A percentile compares a stretch with the other conserved stretches of the same genome.
Evolutionary conservation across 2,329 filamentous ascomycete species (phyloP).

Genomic region (Fusarium musae): DNA sequence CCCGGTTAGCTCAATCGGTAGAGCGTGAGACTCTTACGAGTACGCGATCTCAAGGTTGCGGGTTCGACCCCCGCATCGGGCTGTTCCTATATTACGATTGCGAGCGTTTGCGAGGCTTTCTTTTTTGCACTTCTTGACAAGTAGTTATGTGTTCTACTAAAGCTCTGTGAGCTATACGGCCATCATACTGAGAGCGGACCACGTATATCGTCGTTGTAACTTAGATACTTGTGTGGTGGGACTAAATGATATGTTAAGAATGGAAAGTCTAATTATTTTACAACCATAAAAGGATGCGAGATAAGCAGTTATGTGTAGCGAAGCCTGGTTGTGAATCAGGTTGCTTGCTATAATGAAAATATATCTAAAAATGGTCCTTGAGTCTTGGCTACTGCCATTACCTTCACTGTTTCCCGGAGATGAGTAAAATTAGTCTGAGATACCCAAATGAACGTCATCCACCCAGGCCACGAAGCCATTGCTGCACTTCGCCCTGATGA

Average conservation of each 20-base stretch:
- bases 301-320: neutral
- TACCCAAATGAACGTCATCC: neutral
- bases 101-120: constrained; percentile 17
- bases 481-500: neutral
- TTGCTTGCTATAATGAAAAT: neutral
- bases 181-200: too few species aligned
- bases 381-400: too few species aligned
- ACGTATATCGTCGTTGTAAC: too few species aligned
- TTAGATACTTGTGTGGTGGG: too few species aligned
- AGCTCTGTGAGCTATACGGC: accelerated
- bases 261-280: neutral
- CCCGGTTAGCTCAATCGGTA: constrained; percentile 56
- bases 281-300: neutral
- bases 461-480: neutral
- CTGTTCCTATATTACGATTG: constrained; percentile 41
- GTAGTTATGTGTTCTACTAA: neutral
- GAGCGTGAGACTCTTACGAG: constrained; percentile 74
- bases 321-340: neutral
- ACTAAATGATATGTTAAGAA: neutral
- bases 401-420: accelerated
- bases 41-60: constrained; percentile 63
- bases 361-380: neutral
- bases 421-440: neutral
- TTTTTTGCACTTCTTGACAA: neutral
- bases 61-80: constrained; percentile 62